These are phyloP conservation scores for Rhodotorula diobovata DNA, from an alignment of 768 basidiomycete species.

Conservation along the genomic window DNA sequence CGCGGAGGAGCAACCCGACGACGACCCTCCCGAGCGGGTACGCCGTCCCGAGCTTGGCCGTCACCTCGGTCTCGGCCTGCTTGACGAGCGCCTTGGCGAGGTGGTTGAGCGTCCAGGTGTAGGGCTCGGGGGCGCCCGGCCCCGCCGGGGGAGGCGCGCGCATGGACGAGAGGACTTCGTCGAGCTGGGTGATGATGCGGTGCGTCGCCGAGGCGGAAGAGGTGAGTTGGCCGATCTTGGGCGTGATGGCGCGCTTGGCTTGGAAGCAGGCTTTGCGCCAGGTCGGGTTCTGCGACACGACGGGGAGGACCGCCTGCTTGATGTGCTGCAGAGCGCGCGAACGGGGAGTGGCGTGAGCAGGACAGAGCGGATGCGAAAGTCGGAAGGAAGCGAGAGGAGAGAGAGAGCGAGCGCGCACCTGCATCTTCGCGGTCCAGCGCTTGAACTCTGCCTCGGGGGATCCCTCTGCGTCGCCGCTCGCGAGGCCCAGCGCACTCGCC, in stretches of 20 bases:
- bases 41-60: slow-evolving; percentile 79
- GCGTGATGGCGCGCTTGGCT: slow-evolving; percentile 71
- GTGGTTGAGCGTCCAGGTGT: slow-evolving; percentile 75
- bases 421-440: slow-evolving; percentile 49
- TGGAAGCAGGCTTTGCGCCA: slow-evolving; percentile 63
- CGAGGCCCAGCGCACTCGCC: slow-evolving; percentile 39
- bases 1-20: slow-evolving; percentile 59
- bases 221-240: slow-evolving; percentile 81
- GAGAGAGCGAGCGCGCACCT: slow-evolving; percentile 7
- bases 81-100: slow-evolving; percentile 79
- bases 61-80: slow-evolving; percentile 90
- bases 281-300: slow-evolving; percentile 59
- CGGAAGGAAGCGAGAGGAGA: neutral
- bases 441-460: slow-evolving; percentile 46
- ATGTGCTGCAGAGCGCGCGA: slow-evolving; percentile 20
- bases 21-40: slow-evolving; percentile 74
- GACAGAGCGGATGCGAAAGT: too few relatives aligned
- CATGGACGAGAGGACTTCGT: slow-evolving; percentile 50
- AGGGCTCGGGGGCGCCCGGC: slow-evolving; percentile 48
- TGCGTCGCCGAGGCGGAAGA: slow-evolving; percentile 61
- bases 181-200: slow-evolving; percentile 57
- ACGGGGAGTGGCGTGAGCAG: too few relatives aligned
- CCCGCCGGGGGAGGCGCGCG: slow-evolving; percentile 29
- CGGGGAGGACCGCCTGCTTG: slow-evolving; percentile 50
- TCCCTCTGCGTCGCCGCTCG: slow-evolving; percentile 17